Percentiles rank a stretch among this genome's conserved stretches.
Conservation (phyloP, 345 rosid species). For the Melaleuca alternifolia region DNA sequence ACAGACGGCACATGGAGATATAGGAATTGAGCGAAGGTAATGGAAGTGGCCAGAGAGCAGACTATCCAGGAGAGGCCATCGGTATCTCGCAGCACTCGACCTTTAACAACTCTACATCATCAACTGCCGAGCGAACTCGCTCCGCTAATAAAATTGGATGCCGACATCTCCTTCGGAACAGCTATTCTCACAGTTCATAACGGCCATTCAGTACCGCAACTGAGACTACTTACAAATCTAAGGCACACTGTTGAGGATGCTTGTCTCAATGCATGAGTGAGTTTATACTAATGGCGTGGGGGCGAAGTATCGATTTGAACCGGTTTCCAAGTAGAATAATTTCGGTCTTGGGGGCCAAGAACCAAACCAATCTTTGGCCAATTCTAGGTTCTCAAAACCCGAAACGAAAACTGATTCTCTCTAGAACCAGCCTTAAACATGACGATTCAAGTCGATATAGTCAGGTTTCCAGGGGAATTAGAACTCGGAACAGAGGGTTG, state of each 20-base stretch:
- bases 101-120: slow-evolving; percentile 41
- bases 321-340: not conserved
- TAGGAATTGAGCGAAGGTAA: not conserved
- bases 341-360: not conserved
- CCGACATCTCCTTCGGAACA: slow-evolving; percentile 22
- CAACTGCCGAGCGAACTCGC: slow-evolving; percentile 31
- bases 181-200: not conserved
- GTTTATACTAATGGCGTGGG: not conserved
- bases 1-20: no score
- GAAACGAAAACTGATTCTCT: not conserved
- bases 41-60: slow-evolving; percentile 27
- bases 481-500: no score
- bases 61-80: slow-evolving; percentile 53
- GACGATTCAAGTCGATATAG: no score
- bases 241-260: not conserved
- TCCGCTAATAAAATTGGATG: slow-evolving; percentile 33
- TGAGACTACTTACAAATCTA: not conserved
- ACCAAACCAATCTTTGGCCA: not conserved
- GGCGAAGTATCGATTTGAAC: not conserved
- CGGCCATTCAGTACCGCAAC: not conserved
- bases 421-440: not conserved
- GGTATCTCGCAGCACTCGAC: slow-evolving; percentile 36
- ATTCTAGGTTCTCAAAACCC: not conserved
- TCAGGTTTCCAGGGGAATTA: no score
- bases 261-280: not conserved